A percentile compares a stretch with the other conserved stretches of the same genome.
phyloP scores from a whole-genome alignment of 108 stramenopile genomes.

The Nannochloropsis granulata region DNA sequence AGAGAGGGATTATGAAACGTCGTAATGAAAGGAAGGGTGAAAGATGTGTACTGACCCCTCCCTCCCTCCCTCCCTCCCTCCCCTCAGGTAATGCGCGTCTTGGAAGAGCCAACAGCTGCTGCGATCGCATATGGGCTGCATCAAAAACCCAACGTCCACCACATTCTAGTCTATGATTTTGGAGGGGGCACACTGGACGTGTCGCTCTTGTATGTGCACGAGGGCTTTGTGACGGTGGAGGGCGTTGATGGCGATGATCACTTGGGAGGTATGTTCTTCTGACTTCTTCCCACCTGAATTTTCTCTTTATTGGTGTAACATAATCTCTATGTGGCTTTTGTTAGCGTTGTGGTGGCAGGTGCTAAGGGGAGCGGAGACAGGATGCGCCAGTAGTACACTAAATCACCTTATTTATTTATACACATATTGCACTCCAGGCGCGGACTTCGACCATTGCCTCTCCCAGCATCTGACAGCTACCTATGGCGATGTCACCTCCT shows the following conservation, averaged over 20 bases:
- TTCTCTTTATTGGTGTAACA: too few species aligned
- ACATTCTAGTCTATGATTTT: conserved; percentile 93
- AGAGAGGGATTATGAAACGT: neutral
- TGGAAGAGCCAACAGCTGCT: conserved; percentile 86
- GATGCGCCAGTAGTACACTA: too few species aligned
- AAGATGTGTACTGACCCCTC: neutral
- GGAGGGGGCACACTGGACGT: conserved; percentile 94
- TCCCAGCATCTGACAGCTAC: conserved; percentile 3
- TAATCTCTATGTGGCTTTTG: too few species aligned
- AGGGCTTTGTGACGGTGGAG: conserved; percentile 77
- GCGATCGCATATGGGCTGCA: conserved; percentile 90
- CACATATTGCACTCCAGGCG: neutral
- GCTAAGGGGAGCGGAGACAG: too few species aligned
- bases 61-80: neutral
- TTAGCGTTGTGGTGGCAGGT: too few species aligned
- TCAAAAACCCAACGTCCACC: conserved; percentile 72
- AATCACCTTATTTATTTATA: too few species aligned
- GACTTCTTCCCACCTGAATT: too few species aligned
- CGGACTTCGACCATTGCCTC: conserved; percentile 38
- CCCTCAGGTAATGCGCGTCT: conserved; percentile 37
- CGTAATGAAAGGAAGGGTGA: neutral
- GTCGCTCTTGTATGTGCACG: conserved; percentile 62
- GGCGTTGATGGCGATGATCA: conserved; percentile 78
- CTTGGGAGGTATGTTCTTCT: conserved; percentile 44
- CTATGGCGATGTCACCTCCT: neutral